phyloP scores from a whole-genome alignment of 129 eudicot genomes.

The Saussurea involucrata region DNA sequence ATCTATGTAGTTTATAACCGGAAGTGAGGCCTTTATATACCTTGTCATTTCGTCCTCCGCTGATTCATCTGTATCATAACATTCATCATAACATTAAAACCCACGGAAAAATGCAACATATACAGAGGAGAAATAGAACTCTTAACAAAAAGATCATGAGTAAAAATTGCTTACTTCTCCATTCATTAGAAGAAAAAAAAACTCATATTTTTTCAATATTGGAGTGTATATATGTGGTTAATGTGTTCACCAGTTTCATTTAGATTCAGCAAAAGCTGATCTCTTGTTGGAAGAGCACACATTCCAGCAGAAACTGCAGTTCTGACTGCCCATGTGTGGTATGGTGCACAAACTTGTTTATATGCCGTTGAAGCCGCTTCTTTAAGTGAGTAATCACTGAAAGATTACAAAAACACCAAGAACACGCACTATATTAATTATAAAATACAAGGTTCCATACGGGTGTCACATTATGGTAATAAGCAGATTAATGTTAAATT shows the following conservation, averaged over 20 bases:
- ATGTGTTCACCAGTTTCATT: slow-evolving; percentile 69
- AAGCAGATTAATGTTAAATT: neutral
- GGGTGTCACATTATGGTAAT: neutral
- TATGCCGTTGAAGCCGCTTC: slow-evolving; percentile 91
- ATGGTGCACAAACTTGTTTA: slow-evolving; percentile 85
- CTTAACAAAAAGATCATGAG: neutral
- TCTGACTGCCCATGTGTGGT: slow-evolving; percentile 95
- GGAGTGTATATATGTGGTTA: neutral
- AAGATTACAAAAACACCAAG: slow-evolving; percentile 11
- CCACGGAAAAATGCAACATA: neutral
- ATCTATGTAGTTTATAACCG: slow-evolving; percentile 77
- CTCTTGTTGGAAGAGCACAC: slow-evolving; percentile 93
- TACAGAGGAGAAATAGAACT: neutral
- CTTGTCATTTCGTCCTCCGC: slow-evolving; percentile 80
- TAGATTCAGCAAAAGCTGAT: slow-evolving; percentile 66
- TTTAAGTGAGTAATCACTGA: slow-evolving; percentile 57
- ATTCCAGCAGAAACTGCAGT: slow-evolving; percentile 95
- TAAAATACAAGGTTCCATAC: neutral
- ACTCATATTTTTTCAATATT: neutral
- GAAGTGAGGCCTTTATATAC: slow-evolving; percentile 65
- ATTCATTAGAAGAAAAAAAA: neutral
- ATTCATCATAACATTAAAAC: neutral
- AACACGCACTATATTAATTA: neutral
- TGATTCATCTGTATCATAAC: slow-evolving; percentile 59
- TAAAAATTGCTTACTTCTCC: neutral